Evolutionary conservation across 75 land plant species (phyloP), one percentile per base, ranked within the genome.

Genomic region (Gnetum montanum): DNA sequence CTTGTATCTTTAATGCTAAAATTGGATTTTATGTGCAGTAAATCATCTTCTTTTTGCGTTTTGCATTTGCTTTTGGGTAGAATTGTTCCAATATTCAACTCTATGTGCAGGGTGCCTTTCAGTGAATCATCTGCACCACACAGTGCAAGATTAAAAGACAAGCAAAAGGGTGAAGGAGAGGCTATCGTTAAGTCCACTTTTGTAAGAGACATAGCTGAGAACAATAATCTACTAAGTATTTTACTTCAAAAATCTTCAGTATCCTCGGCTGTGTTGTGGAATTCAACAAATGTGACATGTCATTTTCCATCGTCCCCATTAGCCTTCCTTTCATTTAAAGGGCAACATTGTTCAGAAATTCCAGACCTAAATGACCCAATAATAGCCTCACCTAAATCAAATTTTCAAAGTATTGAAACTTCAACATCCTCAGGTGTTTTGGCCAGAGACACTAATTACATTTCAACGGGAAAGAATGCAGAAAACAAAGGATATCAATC

Each of bases 101-200:
- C 37, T 59, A 34, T 22, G 24, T 76, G 58, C 81, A 86, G 86
- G 16, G 25, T 69, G 33, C 81, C 75, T 41, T 25, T 57, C 34
- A 41, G 60, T 31, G 33, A 48, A 28, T 34, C 61, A 46, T 34
- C 36, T 57, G 81, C 69, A 49, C 77, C 79, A 38, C 60, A 79
- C 25, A 92, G 88, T 68, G 79, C 81, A 34, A 66, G 97, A 20
- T 46, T 81, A 31, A 85, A 83, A 54, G 70, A 76, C 49, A 78
- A 70, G 63, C 80, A 70, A 55, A 71, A 61, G 53, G 58, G 66
- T 36, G 80, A 74, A 67, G 98, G 89, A 60, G 99, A 95, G 55
- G 69, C 54, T 37, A 48, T 76, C 51, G 73, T 95, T 26, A 90
- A 90, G 60, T 67, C 73, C 49, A 33, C 61, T 19, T 95, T 90